Conservation (phyloP, 1,139 yeast genomes). For the Lodderomyces pseudojiufengensis region DNA sequence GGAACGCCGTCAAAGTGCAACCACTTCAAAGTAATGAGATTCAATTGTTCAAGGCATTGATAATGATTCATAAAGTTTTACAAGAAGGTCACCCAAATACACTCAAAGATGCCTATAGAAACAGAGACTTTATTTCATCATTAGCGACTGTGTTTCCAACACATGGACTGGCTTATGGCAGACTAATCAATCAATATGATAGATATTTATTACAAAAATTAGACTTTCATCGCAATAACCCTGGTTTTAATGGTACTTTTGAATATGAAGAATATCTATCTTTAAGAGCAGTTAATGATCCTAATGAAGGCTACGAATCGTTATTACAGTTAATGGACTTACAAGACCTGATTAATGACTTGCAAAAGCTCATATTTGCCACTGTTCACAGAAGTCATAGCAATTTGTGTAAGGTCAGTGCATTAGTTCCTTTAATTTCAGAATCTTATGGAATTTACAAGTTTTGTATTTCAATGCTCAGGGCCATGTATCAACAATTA, state of each 20-base stretch:
- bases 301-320: slow-evolving; percentile 93
- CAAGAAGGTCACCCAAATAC: slow-evolving; percentile 95
- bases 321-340: slow-evolving; percentile 80
- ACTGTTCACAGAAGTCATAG: slow-evolving; percentile 61
- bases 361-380: slow-evolving; percentile 75
- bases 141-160: slow-evolving; percentile 41
- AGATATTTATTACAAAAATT: slow-evolving; percentile 67
- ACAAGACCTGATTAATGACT: slow-evolving; percentile 80
- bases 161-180: slow-evolving; percentile 56
- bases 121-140: slow-evolving; percentile 45
- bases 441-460: slow-evolving; percentile 93
- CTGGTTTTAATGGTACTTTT: slow-evolving; percentile 91
- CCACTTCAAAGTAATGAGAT: slow-evolving; percentile 82
- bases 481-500: slow-evolving; percentile 79
- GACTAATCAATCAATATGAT: slow-evolving; percentile 76
- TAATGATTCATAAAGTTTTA: slow-evolving; percentile 84
- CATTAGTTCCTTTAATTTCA: slow-evolving; percentile 87
- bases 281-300: slow-evolving; percentile 82
- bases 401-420: slow-evolving; percentile 80
- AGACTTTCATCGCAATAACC: slow-evolving; percentile 78
- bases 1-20: slow-evolving; percentile 78
- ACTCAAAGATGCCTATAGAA: slow-evolving; percentile 76
- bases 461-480: slow-evolving; percentile 83
- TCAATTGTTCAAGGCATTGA: slow-evolving; percentile 83
- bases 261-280: slow-evolving; percentile 95